A percentile compares a stretch with the other conserved stretches of the same genome.
Evolutionary conservation across 257 asterid genomes (phyloP).

Genomic region (Capsicum pubescens): DNA sequence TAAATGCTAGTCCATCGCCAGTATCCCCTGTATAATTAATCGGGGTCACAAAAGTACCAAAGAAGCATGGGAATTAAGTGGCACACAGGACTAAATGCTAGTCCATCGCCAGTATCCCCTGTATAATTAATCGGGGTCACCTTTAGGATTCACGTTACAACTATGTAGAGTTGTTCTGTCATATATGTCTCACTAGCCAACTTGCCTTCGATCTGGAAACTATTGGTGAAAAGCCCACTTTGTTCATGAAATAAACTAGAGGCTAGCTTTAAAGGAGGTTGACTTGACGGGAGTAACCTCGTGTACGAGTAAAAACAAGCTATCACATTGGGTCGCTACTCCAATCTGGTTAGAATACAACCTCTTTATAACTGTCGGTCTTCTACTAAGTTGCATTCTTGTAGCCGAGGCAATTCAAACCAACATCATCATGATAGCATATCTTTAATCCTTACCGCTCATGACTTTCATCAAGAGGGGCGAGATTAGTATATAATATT

Average conservation of each 20-base stretch:
- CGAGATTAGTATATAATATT: background rate
- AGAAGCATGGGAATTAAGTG: background rate
- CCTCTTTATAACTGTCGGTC: background rate
- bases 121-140: background rate
- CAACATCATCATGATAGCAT: background rate
- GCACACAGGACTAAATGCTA: constrained; percentile 8
- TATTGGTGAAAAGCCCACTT: background rate
- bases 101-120: background rate
- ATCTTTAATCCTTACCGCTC: constrained; percentile 8
- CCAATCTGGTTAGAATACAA: background rate
- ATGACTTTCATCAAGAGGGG: background rate
- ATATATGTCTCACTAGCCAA: background rate
- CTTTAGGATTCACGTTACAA: background rate
- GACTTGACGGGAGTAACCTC: constrained; percentile 7
- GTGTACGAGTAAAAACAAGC: background rate
- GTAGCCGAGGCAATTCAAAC: background rate
- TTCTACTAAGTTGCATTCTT: background rate
- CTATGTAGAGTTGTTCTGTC: background rate
- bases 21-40: background rate
- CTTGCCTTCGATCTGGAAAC: constrained; percentile 8
- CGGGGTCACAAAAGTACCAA: background rate
- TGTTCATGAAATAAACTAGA: background rate
- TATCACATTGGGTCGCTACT: background rate
- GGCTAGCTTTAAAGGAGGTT: background rate
- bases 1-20: background rate